Evolutionary conservation across 2,329 filamentous ascomycete genomes (phyloP), one percentile per base, ranked within the genome.

Genomic region (Dactylonectria estremocensis): DNA sequence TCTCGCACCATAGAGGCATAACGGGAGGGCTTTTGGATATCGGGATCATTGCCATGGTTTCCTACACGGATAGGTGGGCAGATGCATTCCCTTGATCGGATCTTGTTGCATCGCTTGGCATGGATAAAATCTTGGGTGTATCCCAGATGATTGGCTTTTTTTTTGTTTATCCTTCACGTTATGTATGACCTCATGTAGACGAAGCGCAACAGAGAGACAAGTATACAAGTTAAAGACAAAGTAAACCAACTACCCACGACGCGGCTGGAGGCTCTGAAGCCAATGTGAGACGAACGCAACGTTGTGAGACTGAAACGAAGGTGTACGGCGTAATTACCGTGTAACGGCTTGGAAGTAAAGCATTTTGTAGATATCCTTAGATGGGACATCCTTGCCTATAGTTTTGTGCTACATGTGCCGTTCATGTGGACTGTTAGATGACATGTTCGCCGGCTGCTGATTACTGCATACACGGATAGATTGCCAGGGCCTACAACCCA

Each of bases 1-100:
- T 49, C 28, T 56, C 56, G 35, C 52, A 57, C 53, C 33, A 66
- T 66, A 66, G 20, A 61, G 49, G 28, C 52, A 50, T 37, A 52
- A 16, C 16, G 31, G 40, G 56, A 43, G 18, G 18, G 24, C 4
- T 28, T 11, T 53, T 35, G 50, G 50, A 53, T 35, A 18, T 53
- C n/a, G 11, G 50, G 49, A 31, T 16, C 31, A 20, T 35, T 53
- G 50, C 10, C 18, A 45, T 7, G 14, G n/a, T 14, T n/a, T 28
- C 31, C 11, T 53, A 28, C 31, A 22, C 31, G 50, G 50, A 53
- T 37, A 7, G 11, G n/a, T 53, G 50, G 50, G 35, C 50, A 35
- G 20, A 46, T 46, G 20, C 45, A 37, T 35, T 53, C 31, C 50
- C 28, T 22, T 53, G 50, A 20, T 35, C 31, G 50, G 50, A 43